Evolutionary conservation across 352 stramenopile genomes (phyloP).

Genomic region (Thraustochytrium striatum): DNA sequence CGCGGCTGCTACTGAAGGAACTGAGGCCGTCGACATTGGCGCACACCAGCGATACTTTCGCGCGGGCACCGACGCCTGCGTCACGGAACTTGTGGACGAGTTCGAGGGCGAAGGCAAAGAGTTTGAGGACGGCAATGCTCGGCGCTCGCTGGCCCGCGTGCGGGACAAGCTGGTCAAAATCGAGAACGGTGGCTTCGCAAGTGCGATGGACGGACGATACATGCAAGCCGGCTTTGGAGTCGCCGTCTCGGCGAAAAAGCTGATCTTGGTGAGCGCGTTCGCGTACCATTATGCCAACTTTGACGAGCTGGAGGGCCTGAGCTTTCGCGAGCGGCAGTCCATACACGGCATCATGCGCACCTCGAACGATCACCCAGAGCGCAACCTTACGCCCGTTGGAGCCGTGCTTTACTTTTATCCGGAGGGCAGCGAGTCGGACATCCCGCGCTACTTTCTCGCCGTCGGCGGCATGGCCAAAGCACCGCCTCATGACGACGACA

Average conservation of each 20-base stretch:
- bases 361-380: not conserved
- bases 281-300: not conserved
- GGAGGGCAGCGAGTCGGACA: not conserved
- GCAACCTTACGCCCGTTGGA: not conserved
- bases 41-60: not conserved
- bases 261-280: not conserved
- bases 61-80: not conserved
- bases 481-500: not conserved
- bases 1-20: not conserved
- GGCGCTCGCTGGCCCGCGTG: not conserved
- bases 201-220: not conserved
- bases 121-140: not conserved
- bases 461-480: not conserved
- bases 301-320: not conserved
- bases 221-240: not conserved
- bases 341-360: not conserved
- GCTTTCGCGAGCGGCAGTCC: not conserved
- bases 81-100: not conserved
- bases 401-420: not conserved
- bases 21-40: not conserved
- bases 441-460: not conserved
- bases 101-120: not conserved
- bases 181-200: not conserved
- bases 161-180: not conserved
- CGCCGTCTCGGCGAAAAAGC: not conserved